phyloP scores from a whole-genome alignment of 768 basidiomycete genomes.

The Boletus pseudopeckii region DNA sequence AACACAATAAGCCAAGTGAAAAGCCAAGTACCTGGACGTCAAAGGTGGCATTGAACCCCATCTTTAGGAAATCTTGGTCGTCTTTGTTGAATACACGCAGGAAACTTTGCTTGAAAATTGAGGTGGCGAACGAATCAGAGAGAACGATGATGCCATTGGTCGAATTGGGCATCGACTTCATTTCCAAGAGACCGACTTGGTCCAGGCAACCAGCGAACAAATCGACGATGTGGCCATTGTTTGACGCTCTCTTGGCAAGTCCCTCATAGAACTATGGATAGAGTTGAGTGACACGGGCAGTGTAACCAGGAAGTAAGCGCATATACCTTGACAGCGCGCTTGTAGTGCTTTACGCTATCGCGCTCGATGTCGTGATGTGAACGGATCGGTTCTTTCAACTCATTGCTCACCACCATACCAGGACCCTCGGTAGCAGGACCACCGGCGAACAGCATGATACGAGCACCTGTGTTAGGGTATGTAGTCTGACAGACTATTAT shows the following conservation, averaged over 20 bases:
- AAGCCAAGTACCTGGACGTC: slow-evolving; percentile 76
- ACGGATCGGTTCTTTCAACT: slow-evolving; percentile 94
- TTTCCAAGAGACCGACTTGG: slow-evolving; percentile 95
- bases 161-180: slow-evolving; percentile 93
- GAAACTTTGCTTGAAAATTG: slow-evolving; percentile 99
- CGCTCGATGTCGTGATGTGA: slow-evolving; percentile 99
- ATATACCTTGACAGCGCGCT: slow-evolving; percentile 88
- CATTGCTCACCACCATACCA: slow-evolving; percentile 93
- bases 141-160: slow-evolving; percentile 96
- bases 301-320: not conserved
- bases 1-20: not conserved
- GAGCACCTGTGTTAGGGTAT: slow-evolving; percentile 92
- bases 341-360: slow-evolving; percentile 95
- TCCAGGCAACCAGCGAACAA: slow-evolving; percentile 96
- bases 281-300: slow-evolving; percentile 1
- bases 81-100: slow-evolving; percentile 90
- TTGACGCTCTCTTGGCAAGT: slow-evolving; percentile 87
- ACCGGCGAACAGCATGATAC: slow-evolving; percentile 95
- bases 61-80: slow-evolving; percentile 84
- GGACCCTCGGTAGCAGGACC: slow-evolving; percentile 97
- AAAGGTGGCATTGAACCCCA: slow-evolving; percentile 99
- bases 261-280: slow-evolving; percentile 86
- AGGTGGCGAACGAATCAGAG: slow-evolving; percentile 95
- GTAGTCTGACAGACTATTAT: slow-evolving; percentile 48
- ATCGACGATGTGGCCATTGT: slow-evolving; percentile 93